Conservation (phyloP, 2,329 filamentous ascomycete species). For the Apiospora pterosperma region DNA sequence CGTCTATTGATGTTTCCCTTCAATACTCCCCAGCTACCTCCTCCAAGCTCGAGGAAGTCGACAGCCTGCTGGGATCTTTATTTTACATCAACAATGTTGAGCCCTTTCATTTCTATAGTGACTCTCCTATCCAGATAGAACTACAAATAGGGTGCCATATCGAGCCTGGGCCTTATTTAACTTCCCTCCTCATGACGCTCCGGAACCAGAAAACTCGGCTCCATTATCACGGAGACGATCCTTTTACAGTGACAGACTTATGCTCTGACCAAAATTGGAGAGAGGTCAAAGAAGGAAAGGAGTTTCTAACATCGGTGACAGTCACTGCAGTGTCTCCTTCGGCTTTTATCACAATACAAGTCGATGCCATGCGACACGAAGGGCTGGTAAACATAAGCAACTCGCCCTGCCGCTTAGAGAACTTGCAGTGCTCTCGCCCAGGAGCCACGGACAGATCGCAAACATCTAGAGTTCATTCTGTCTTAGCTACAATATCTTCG, state of each 20-base stretch:
- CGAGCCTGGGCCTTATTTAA: not conserved
- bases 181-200: not conserved
- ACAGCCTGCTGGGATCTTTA: not conserved
- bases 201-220: not conserved
- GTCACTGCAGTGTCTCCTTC: not conserved
- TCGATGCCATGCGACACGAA: not conserved
- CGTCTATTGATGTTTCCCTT: not conserved
- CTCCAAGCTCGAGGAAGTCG: not conserved
- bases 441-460: not conserved
- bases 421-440: not conserved
- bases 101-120: not conserved
- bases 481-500: not conserved
- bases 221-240: not conserved
- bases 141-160: not conserved
- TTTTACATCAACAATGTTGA: not conserved
- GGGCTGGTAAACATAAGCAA: not conserved
- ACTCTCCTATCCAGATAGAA: not conserved
- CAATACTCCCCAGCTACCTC: not conserved
- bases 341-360: not conserved
- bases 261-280: not conserved
- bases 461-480: not conserved
- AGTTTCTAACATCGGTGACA: not conserved
- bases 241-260: not conserved
- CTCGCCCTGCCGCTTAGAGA: not conserved
- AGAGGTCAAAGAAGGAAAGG: not conserved